Conservation (phyloP, 805 yeast species). For the Hanseniaspora thailandica region DNA sequence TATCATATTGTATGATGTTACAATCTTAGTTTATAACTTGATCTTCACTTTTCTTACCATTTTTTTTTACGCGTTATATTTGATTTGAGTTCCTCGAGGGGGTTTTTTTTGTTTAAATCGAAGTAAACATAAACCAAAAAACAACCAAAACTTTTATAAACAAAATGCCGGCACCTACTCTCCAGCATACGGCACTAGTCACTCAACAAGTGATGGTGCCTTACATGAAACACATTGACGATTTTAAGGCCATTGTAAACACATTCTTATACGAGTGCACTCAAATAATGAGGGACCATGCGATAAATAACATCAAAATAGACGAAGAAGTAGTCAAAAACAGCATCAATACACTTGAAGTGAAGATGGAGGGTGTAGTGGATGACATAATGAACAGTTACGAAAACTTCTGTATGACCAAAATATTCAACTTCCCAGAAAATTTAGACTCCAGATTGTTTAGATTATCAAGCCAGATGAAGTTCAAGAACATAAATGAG, state of each 20-base stretch:
- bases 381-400: slow-evolving; percentile 6
- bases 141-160: background rate
- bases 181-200: slow-evolving; percentile 5
- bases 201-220: slow-evolving; percentile 3
- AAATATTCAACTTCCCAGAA: slow-evolving; percentile 9
- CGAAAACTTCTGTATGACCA: slow-evolving; percentile 9
- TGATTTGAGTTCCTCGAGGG: no score
- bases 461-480: slow-evolving; percentile 4
- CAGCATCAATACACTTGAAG: background rate
- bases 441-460: slow-evolving; percentile 7
- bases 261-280: slow-evolving; percentile 9
- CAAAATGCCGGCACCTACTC: slow-evolving; percentile 6
- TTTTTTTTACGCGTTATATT: no score
- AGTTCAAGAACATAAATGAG: background rate
- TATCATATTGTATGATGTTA: no score
- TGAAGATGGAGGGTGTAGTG: slow-evolving; percentile 2
- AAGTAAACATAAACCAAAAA: no score
- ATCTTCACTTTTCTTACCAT: no score
- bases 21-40: no score
- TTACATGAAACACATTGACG: slow-evolving; percentile 5
- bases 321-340: slow-evolving; percentile 8
- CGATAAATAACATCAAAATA: background rate
- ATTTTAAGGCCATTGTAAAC: background rate
- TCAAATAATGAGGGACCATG: slow-evolving; percentile 4
- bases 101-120: no score